Conservation (phyloP, 1,139 yeast species). For the Scheffersomyces segobiensis region DNA sequence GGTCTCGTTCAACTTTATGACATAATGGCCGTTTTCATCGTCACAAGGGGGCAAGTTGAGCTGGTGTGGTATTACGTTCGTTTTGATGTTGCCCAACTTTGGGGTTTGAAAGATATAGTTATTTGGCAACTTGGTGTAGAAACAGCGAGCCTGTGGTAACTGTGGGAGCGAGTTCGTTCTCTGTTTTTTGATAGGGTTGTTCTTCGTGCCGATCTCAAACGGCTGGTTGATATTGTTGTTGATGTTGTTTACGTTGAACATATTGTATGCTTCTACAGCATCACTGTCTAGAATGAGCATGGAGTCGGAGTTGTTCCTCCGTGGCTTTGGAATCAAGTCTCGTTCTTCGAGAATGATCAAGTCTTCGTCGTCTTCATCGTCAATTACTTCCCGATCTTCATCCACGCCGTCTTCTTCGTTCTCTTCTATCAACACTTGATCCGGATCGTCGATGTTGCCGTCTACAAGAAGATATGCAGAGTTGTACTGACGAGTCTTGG, state of each 20-base stretch:
- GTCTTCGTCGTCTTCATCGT: slow-evolving; percentile 18
- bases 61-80: slow-evolving; percentile 42
- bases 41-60: slow-evolving; percentile 50
- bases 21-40: slow-evolving; percentile 85
- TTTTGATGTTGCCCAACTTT: slow-evolving; percentile 45
- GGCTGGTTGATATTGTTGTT: slow-evolving; percentile 10
- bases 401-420: slow-evolving; percentile 11
- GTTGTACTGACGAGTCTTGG: neutral
- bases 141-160: slow-evolving; percentile 51
- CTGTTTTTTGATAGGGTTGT: slow-evolving; percentile 43
- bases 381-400: slow-evolving; percentile 6
- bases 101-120: slow-evolving; percentile 40
- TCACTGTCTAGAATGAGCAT: slow-evolving; percentile 38
- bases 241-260: slow-evolving; percentile 34
- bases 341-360: slow-evolving; percentile 20
- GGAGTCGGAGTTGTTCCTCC: slow-evolving; percentile 38
- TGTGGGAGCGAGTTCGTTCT: slow-evolving; percentile 74
- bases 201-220: slow-evolving; percentile 11
- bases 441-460: neutral
- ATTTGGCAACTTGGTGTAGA: slow-evolving; percentile 41
- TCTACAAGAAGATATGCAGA: neutral
- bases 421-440: slow-evolving; percentile 1
- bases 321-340: slow-evolving; percentile 12
- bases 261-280: slow-evolving; percentile 45
- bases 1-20: slow-evolving; percentile 57